Conservation (phyloP, 768 basidiomycete genomes). For the Mycena galericulata region DNA sequence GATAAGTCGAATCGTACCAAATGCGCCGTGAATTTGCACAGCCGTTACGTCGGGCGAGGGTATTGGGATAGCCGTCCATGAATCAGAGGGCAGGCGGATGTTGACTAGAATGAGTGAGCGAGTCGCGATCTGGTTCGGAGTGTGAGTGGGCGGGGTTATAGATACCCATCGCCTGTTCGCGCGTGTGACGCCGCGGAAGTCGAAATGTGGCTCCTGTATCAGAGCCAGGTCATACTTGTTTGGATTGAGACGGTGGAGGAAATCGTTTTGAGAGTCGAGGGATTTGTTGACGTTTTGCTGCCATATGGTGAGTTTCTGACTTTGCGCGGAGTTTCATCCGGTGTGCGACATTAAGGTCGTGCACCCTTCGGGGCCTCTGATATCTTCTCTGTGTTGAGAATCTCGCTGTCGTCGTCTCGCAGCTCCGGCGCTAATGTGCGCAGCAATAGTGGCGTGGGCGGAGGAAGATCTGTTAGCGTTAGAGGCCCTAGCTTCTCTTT, state of each 20-base stretch:
- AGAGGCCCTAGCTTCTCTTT: too few species aligned
- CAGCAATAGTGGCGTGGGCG: too few species aligned
- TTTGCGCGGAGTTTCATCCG: background rate
- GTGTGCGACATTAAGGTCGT: background rate
- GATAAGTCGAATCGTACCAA: conserved; percentile 36
- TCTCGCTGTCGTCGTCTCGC: too few species aligned
- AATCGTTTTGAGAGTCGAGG: conserved; percentile 1
- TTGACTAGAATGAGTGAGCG: conserved; percentile 17
- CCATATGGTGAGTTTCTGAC: conserved; percentile 28
- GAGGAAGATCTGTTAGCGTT: too few species aligned
- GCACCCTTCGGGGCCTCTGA: background rate
- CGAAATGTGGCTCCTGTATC: too few species aligned
- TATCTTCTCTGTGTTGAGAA: background rate
- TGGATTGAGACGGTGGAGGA: background rate
- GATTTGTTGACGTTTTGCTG: conserved; percentile 46
- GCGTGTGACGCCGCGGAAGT: conserved; percentile 6
- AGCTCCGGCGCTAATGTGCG: too few species aligned
- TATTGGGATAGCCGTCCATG: conserved; percentile 12
- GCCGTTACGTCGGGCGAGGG: conserved; percentile 35
- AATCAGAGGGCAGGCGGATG: background rate
- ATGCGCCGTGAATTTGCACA: conserved; percentile 32
- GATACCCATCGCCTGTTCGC: conserved; percentile 29
- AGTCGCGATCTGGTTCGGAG: background rate
- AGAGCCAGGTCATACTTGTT: too few species aligned
- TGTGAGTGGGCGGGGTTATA: conserved; percentile 42